Conservation (phyloP, 2,329 filamentous ascomycete species). For the Colletotrichum eremochloae region DNA sequence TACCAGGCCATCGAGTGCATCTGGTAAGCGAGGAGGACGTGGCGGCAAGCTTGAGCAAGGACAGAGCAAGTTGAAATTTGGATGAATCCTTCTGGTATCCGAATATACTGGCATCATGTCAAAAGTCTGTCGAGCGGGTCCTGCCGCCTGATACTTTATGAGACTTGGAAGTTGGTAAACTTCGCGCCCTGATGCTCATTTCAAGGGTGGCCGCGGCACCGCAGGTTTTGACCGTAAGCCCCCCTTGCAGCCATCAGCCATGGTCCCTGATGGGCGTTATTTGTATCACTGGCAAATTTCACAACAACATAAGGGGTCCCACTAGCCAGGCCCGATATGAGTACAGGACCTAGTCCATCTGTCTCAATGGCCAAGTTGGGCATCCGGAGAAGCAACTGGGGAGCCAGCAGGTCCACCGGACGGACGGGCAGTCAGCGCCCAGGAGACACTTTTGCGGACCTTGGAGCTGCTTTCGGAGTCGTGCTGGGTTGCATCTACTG, state of each 20-base stretch:
- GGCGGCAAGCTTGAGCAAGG: conserved; percentile 64
- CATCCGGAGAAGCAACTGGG: not conserved
- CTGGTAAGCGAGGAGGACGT: conserved; percentile 54
- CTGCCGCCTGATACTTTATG: conserved; percentile 31
- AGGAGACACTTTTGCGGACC: not conserved
- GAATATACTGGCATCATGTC: conserved; percentile 2
- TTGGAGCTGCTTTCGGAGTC: conserved; percentile 3
- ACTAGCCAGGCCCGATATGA: conserved; percentile 1
- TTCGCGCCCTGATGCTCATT: conserved; percentile 17
- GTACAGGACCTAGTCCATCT: not conserved
- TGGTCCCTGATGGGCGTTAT: not conserved
- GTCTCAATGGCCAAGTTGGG: conserved; percentile 13
- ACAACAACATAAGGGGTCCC: not conserved
- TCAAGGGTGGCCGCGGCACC: conserved; percentile 31
- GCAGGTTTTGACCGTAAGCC: conserved; percentile 2
- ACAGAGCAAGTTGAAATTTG: conserved; percentile 72
- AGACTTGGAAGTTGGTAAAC: conserved; percentile 22
- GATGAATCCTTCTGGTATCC: conserved; percentile 53
- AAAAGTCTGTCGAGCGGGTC: conserved; percentile 39
- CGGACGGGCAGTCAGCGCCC: not conserved
- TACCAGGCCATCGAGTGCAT: conserved; percentile 51
- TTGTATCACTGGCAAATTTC: conserved; percentile 7
- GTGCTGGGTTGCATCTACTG: conserved; percentile 24
- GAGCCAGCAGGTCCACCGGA: not conserved
- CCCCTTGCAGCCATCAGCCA: conserved; percentile 4